Percentiles rank a stretch among this genome's conserved stretches.
Evolutionary conservation across 2,329 filamentous ascomycete genomes (phyloP).

Genomic region (Aspergillus sp.): DNA sequence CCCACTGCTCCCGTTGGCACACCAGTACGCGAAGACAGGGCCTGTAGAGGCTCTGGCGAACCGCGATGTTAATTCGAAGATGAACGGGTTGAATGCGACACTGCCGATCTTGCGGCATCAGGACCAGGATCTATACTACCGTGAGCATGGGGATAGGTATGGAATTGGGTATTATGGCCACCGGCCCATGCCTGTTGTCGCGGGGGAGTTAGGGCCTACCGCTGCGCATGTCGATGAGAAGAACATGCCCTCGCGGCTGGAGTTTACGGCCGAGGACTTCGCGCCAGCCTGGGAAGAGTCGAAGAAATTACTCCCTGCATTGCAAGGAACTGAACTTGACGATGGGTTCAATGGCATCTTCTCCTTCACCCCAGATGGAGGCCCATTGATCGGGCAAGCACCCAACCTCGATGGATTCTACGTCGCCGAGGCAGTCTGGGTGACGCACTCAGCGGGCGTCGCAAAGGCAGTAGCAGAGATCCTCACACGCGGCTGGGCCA

Average conservation of each 20-base stretch:
- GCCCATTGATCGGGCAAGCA: constrained; percentile 58
- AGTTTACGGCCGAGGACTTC: constrained; percentile 62
- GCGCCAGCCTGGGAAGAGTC: constrained; percentile 60
- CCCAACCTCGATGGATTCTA: constrained; percentile 62
- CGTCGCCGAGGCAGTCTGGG: constrained; percentile 66
- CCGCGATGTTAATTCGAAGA: constrained; percentile 38
- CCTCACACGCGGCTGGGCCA: constrained; percentile 56
- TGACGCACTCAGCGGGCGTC: constrained; percentile 65
- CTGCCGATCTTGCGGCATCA: constrained; percentile 63
- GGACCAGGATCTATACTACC: constrained; percentile 64
- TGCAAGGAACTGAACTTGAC: constrained; percentile 53
- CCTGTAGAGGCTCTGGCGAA: constrained; percentile 47
- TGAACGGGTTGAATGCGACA: constrained; percentile 49
- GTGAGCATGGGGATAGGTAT: constrained; percentile 62
- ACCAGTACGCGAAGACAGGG: constrained; percentile 65
- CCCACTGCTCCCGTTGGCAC: constrained; percentile 60
- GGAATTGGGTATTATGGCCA: constrained; percentile 67
- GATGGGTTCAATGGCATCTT: constrained; percentile 67
- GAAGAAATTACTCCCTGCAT: constrained; percentile 54
- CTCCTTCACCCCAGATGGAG: constrained; percentile 66
- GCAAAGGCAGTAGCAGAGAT: constrained; percentile 61
- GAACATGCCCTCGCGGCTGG: constrained; percentile 63
- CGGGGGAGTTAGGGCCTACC: constrained; percentile 55
- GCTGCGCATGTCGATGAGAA: constrained; percentile 56
- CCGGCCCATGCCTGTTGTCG: constrained; percentile 60